Percentiles rank a stretch among this genome's conserved stretches.
phyloP scores from a whole-genome alignment of 306 rosid genomes.

The Alnus rubra region DNA sequence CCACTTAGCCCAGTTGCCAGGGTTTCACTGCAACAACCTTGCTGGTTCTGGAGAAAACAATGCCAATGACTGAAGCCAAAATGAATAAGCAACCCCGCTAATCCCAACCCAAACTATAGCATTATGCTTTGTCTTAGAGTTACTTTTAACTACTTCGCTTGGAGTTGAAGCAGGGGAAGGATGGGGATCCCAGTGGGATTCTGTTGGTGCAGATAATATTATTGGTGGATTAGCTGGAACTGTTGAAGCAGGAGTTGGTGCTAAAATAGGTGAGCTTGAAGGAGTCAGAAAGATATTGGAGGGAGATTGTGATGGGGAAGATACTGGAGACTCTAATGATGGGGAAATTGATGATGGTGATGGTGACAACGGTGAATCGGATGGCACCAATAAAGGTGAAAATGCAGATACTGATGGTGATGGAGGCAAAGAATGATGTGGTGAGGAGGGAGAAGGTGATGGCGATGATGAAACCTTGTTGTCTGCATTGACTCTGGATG shows the following conservation, averaged over 20 bases:
- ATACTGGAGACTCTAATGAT: constrained; percentile 15
- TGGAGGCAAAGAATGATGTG: constrained; percentile 4
- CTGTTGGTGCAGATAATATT: constrained; percentile 28
- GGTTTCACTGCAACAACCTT: constrained; percentile 82
- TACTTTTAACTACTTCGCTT: constrained; percentile 23
- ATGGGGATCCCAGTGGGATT: constrained; percentile 27
- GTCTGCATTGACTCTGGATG: constrained; percentile 10
- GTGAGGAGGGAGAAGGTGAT: constrained; percentile 21
- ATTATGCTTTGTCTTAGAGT: constrained; percentile 34
- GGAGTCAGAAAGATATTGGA: constrained; percentile 27
- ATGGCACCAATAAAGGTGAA: constrained; percentile 23
- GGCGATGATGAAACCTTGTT: constrained; percentile 25
- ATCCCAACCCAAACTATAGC: constrained; percentile 48
- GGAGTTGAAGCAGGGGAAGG: constrained; percentile 50
- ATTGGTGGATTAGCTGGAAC: constrained; percentile 38
- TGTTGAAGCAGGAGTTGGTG: constrained; percentile 38
- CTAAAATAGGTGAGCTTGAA: constrained; percentile 40
- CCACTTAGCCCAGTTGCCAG: constrained; percentile 95
- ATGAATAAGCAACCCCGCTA: constrained; percentile 53
- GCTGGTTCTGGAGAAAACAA: constrained; percentile 50
- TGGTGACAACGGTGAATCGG: constrained; percentile 39
- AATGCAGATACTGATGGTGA: constrained; percentile 2
- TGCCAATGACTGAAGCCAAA: constrained; percentile 38
- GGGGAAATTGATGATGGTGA: constrained; percentile 50
- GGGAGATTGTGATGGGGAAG: constrained; percentile 30